Evolutionary conservation across 495 filamentous ascomycete genomes (phyloP).

Genomic region (Bathelium albidoporum): DNA sequence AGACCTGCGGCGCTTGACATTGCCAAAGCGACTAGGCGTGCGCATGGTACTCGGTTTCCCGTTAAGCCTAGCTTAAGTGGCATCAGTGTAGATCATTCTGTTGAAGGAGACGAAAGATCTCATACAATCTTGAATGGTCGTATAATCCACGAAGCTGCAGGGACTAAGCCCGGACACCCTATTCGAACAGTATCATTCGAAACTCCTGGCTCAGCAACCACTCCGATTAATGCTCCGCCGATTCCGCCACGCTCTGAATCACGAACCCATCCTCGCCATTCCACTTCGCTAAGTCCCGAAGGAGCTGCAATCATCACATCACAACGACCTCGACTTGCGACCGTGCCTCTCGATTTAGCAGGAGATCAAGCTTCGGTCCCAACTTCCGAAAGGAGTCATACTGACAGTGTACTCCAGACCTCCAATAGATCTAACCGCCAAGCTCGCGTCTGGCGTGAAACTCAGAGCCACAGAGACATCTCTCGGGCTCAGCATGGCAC

Average conservation of each 20-base stretch:
- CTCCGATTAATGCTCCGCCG: not conserved
- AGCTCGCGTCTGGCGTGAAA: not conserved
- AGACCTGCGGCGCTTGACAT: not conserved
- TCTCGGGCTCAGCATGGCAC: not conserved
- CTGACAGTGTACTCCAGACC: not conserved
- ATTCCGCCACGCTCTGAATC: not conserved
- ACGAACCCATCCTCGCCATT: not conserved
- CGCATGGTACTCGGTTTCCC: slow-evolving; percentile 50
- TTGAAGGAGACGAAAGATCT: not conserved
- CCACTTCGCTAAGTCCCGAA: not conserved
- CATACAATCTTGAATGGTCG: not conserved
- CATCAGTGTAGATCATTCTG: slow-evolving; percentile 12
- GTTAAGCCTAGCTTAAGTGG: slow-evolving; percentile 60
- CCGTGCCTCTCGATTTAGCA: not conserved
- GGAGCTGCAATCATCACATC: not conserved
- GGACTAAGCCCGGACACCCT: not conserved
- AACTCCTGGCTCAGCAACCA: not conserved
- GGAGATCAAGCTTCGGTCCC: not conserved
- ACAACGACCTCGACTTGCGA: not conserved
- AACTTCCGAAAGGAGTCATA: not conserved
- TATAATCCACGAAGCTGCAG: not conserved
- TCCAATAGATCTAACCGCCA: not conserved
- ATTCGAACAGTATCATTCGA: not conserved
- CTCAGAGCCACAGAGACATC: not conserved
- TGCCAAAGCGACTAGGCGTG: not conserved